A percentile compares a stretch with the other conserved stretches of the same genome.
phyloP scores from a whole-genome alignment of 306 rosid genomes.

The Fagus crenata region DNA sequence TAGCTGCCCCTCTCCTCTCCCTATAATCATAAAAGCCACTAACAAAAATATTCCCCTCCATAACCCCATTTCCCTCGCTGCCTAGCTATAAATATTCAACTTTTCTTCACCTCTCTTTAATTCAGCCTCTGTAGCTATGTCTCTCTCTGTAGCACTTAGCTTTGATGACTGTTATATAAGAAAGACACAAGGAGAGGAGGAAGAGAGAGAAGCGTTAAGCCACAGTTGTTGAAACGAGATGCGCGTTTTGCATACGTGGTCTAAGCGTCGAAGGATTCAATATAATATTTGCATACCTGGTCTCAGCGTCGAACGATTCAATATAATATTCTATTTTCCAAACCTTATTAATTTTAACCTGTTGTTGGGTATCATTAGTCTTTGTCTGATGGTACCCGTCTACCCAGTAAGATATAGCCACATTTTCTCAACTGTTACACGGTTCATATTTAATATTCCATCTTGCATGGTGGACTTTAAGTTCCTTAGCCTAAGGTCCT shows the following conservation, averaged over 20 bases:
- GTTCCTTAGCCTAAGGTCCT: neutral
- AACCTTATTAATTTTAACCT: neutral
- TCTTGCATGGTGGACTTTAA: neutral
- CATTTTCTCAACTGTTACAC: too few species aligned
- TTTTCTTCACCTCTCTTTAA: neutral
- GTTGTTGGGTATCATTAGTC: slow-evolving; percentile 22
- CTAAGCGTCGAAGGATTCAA: neutral
- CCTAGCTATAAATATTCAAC: neutral
- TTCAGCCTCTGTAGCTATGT: neutral
- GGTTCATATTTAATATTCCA: neutral
- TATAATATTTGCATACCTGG: slow-evolving; percentile 12
- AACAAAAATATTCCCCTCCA: slow-evolving; percentile 27
- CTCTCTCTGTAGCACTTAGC: neutral
- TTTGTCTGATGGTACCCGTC: neutral
- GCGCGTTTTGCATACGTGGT: slow-evolving; percentile 18
- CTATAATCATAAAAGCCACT: slow-evolving; percentile 20
- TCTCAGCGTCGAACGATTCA: slow-evolving; percentile 4
- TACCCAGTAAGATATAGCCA: neutral
- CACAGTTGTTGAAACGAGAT: neutral
- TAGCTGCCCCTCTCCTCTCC: slow-evolving; percentile 44
- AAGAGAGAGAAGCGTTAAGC: neutral
- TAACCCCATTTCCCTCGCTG: slow-evolving; percentile 27
- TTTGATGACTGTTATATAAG: neutral
- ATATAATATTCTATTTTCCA: slow-evolving; percentile 9
- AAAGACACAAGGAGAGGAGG: too few species aligned